Conservation (phyloP, 805 yeast species). For the Candida argentea region DNA sequence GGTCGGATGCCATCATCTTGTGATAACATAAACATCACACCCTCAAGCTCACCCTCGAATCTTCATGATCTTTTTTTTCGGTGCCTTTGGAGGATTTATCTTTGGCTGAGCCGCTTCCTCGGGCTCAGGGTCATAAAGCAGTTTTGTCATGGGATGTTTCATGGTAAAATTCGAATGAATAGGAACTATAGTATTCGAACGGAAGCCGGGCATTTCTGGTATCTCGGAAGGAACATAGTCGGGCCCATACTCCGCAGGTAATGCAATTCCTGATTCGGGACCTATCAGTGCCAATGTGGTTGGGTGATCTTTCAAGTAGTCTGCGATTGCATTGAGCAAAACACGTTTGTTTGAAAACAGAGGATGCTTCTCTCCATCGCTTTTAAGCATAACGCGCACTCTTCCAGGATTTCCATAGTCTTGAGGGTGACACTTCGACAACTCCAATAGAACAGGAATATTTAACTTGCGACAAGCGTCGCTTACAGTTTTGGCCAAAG, state of each 20-base stretch:
- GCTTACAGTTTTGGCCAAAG: slow-evolving; percentile 71
- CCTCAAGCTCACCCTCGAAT: slow-evolving; percentile 47
- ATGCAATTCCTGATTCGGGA: slow-evolving; percentile 42
- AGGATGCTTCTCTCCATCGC: slow-evolving; percentile 23
- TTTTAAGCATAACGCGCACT: slow-evolving; percentile 62
- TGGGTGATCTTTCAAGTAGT: slow-evolving; percentile 55
- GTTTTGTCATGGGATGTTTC: slow-evolving; percentile 75
- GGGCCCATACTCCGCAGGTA: slow-evolving; percentile 50
- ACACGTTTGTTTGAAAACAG: slow-evolving; percentile 45
- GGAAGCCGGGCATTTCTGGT: slow-evolving; percentile 79
- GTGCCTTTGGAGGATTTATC: slow-evolving; percentile 21
- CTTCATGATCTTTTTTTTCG: slow-evolving; percentile 51
- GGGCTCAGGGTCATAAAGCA: slow-evolving; percentile 49
- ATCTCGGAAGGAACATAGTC: slow-evolving; percentile 46
- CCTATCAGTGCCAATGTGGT: slow-evolving; percentile 54
- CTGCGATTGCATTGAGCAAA: slow-evolving; percentile 48
- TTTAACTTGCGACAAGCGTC: slow-evolving; percentile 52
- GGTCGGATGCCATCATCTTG: no score
- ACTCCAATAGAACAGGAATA: slow-evolving; percentile 46
- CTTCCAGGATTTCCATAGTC: slow-evolving; percentile 98
- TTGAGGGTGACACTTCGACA: slow-evolving; percentile 87
- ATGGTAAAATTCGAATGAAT: slow-evolving; percentile 68
- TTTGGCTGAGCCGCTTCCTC: slow-evolving; percentile 13
- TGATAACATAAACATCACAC: neutral
- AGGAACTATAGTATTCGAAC: slow-evolving; percentile 84